These are phyloP conservation scores for Hortiboletus campestris DNA, from an alignment of 768 basidiomycete species.

Conservation along the genomic window DNA sequence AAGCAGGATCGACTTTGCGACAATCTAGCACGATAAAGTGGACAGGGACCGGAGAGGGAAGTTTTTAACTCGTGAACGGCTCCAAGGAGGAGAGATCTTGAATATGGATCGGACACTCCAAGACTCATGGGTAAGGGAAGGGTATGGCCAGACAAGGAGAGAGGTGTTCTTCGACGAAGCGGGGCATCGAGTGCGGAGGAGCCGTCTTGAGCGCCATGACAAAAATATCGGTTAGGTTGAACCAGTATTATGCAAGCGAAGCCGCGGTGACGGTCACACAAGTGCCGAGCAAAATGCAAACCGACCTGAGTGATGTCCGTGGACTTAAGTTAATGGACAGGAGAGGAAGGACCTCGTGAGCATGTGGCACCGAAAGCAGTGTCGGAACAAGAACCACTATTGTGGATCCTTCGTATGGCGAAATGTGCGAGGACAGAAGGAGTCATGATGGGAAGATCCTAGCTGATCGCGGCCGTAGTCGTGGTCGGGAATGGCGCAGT, in stretches of 20 bases:
- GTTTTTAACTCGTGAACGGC: constrained; percentile 23
- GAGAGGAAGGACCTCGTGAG: constrained; percentile 36
- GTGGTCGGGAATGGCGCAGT: neutral
- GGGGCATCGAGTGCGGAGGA: constrained; percentile 25
- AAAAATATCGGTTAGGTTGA: constrained; percentile 32
- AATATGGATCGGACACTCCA: constrained; percentile 13
- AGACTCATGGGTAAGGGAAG: constrained; percentile 19
- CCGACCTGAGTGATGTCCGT: constrained; percentile 35
- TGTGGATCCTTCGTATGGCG: constrained; percentile 20
- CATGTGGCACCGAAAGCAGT: constrained; percentile 34
- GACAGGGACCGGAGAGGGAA: constrained; percentile 21
- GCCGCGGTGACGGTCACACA: constrained; percentile 37
- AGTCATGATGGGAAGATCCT: constrained; percentile 3
- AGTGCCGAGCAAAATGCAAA: constrained; percentile 33
- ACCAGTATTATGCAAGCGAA: constrained; percentile 33
- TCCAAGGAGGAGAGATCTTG: constrained; percentile 16
- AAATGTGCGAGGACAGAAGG: constrained; percentile 11
- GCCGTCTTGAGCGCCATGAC: constrained; percentile 26
- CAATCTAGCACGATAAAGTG: constrained; percentile 30
- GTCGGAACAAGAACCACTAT: constrained; percentile 25
- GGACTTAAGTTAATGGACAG: constrained; percentile 39
- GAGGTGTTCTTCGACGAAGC: constrained; percentile 20
- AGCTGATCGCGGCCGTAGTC: constrained; percentile 16
- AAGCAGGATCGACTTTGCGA: constrained; percentile 36
- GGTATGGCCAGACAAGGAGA: neutral